Evolutionary conservation across 2,329 filamentous ascomycete genomes (phyloP), one percentile per base, ranked within the genome.

Genomic region (Scedosporium aurantiacum): DNA sequence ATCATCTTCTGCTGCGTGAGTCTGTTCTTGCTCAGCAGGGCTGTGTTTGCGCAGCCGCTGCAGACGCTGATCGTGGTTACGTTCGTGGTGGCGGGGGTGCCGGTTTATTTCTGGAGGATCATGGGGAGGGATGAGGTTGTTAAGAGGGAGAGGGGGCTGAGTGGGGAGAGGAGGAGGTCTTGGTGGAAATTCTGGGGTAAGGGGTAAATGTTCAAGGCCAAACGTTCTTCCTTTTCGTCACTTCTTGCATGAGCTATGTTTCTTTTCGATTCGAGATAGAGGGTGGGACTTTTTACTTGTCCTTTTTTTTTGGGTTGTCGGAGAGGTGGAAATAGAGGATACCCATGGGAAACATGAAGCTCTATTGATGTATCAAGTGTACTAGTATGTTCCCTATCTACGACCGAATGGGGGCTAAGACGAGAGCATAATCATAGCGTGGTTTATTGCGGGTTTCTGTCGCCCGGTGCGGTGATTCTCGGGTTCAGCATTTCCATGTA

Each of bases 1-100:
- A 93, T 99, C 66, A 93, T 97, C 62, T 99, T 99, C 72, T 99
- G 94, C 81, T 99, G 94, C 70, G 94, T 99, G 45, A 96, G 90
- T 71, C 74, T 99, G 65, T 99, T 99, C 71, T 74, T 99, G 65
- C 82, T 99, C 50, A 92, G 86, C 69, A 81, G 94, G 58, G 91
- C 92, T 3, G 86, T 97, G 14, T 94, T 99, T 70, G 89, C 91
- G 37, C 87, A 96, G 74, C 94, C 94, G 4, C 68, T 96, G 59
- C 92, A 99, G 79, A 96, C 93, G 0, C 71, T 96, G 25, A 84
- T 93, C 23, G 94, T 99, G 6, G 78, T 97, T 5, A 86, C 78
- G 0, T 99, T 97, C 69, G 89, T 97, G 63, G 78, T 88, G 4
- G 87, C 85, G 0, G 94, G 94, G 1, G 78, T 97, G 43, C 89